Conservation (phyloP, 2,329 filamentous ascomycete species). For the Colletotrichum higginsianum region DNA sequence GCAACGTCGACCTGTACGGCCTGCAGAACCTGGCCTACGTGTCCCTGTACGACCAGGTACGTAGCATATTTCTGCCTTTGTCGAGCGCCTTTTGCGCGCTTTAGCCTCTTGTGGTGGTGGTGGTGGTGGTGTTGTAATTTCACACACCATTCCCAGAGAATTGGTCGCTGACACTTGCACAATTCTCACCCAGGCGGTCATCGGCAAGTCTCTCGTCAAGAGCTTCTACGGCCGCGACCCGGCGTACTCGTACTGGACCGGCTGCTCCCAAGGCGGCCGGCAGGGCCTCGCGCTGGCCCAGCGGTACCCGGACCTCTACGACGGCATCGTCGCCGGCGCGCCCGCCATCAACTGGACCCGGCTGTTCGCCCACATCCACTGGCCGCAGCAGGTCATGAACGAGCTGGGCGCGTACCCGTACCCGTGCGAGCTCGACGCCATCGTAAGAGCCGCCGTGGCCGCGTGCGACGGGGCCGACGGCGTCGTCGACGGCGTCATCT, state of each 20-base stretch:
- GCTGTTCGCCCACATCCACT: no score
- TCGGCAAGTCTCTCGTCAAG: not conserved
- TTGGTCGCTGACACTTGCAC: not conserved
- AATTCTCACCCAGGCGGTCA: not conserved
- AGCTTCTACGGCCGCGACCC: not conserved
- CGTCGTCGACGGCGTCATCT: conserved; percentile 45
- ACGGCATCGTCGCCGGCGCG: conserved; percentile 54
- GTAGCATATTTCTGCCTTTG: not conserved
- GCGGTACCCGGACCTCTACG: conserved; percentile 63
- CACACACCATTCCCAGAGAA: no score
- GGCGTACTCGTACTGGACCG: conserved; percentile 62
- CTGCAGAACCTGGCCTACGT: conserved; percentile 55
- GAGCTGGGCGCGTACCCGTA: not conserved
- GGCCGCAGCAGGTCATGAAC: conserved; percentile 23
- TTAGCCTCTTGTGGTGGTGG: no score
- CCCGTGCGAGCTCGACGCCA: conserved; percentile 49
- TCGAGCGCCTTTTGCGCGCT: no score
- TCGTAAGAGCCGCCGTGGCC: conserved; percentile 51
- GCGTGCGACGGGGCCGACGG: conserved; percentile 47
- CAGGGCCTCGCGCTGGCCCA: conserved; percentile 65
- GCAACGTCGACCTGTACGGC: conserved; percentile 43
- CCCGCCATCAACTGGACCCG: conserved; percentile 9
- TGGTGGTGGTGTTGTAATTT: no score
- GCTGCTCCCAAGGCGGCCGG: conserved; percentile 66
- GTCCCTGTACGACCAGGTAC: conserved; percentile 52